Evolutionary conservation across 139 green algal genomes (phyloP), one percentile per base, ranked within the genome.

Genomic region (Pleodorina starrii): DNA sequence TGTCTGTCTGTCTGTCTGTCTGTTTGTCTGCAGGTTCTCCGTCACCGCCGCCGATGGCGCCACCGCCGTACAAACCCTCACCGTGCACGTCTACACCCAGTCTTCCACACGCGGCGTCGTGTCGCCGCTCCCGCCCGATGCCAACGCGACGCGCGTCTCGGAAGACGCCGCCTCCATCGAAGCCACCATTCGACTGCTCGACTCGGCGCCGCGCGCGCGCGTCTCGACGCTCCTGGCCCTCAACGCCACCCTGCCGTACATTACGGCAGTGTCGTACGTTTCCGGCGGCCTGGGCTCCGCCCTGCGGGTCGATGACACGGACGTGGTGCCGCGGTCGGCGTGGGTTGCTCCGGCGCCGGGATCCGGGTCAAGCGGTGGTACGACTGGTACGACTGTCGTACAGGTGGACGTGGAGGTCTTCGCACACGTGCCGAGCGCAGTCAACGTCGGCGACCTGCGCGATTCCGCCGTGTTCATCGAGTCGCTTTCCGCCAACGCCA

Each of bases 21-120:
- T n/a, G n/a, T n/a, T n/a, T n/a, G n/a, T n/a, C n/a, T n/a, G 57
- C 57, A 87, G 57, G 16, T 92, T 84, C 84, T 42, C 38, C 11
- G 84, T 92, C 27, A 57, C n/a, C 5, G 57, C 51, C 50, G 46
- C 25, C 12, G 60, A 85, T 60, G 73, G n/a, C 63, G 35, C n/a
- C 32, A 40, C 44, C 42, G 81, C 60, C 1, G 23, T 35, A 1
- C 73, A 83, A 43, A 69, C 46, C 1, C 71, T 82, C 23, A 60
- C 27, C 3, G 75, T 83, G 12, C 1, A 68, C n/a, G 75, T 83
- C 10, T 83, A 48, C n/a, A n/a, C 68, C 75, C 44, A 43, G 29
- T 83, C 75, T 29, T 83, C 75, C 46, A 14, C 46, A 14, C 48
- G 32, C 46, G 48, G 46, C n/a, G 2, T 46, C 46, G 29, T 63